Base-by-base conservation (phyloP, 2,329 filamentous ascomycete genomes). In the Colletotrichum tamarilloi region DNA sequence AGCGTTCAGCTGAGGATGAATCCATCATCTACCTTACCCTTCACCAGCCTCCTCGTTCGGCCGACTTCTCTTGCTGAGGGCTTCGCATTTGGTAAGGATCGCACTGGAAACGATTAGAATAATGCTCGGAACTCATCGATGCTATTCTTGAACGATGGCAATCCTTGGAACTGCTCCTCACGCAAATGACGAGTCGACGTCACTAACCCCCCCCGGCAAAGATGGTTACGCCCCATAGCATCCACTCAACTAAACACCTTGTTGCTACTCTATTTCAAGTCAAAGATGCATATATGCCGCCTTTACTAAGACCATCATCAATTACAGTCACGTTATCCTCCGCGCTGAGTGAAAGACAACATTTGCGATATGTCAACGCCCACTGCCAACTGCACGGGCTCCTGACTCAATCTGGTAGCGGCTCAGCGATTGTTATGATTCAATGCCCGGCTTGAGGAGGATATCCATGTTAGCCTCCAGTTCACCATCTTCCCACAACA, bases 161-260 rank as follows among this genome's bases (percentile, higher is more conserved):
- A 9, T 16, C 4, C 19, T 22, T 4, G 0, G 19, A 1, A 4
- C 4, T 22, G 19, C 3, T 49, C 4, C 8, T n/a, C 42, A 0
- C 19, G 7, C 8, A 49, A 22, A 11, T 11, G 19, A 22, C 19
- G 11, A 49, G 9, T 49, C 42, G 42, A 49, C 42, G 42, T 49
- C 42, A 22, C 19, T 1, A 11, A 22, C 2, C 19, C 42, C 26
- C 26, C 24, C 24, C 24, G 19, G 42, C 42, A 49, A 49, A 5
- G 8, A 49, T 49, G 42, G 4, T 11, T 8, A 22, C 19, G 42
- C 19, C 42, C 42, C 42, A 22, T 49, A 49, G 7, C 42, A 49
- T 49, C 42, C 42, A 49, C 42, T 49, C 19, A 22, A 22, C 42
- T 49, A n/a, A 19, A 19, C 19, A 49, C 16, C 19, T 8, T 49